These are phyloP conservation scores for Aphanomyces euteiches DNA, from an alignment of 352 stramenopile genomes.

Conservation along the genomic window DNA sequence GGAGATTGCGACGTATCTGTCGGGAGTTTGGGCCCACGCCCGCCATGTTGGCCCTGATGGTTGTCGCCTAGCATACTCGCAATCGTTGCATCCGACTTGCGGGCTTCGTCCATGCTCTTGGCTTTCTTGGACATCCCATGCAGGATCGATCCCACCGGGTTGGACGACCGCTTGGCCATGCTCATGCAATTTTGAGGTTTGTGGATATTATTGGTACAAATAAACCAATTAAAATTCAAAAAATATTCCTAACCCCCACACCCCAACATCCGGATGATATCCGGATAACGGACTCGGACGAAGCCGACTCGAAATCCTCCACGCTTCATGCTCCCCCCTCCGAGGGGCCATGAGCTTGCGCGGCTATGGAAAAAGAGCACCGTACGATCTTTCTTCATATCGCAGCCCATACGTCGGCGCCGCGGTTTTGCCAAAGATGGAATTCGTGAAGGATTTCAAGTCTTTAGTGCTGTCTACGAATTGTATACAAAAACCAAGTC, in stretches of 20 bases:
- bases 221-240: too few species aligned
- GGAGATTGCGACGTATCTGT: slow-evolving; percentile 50
- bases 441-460: too few species aligned
- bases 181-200: slow-evolving; percentile 5
- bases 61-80: slow-evolving; percentile 11
- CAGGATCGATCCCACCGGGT: slow-evolving; percentile 3
- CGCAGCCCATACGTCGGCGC: too few species aligned
- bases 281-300: too few species aligned
- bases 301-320: too few species aligned
- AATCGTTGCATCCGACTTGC: slow-evolving; percentile 19
- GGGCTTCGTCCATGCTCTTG: slow-evolving; percentile 23
- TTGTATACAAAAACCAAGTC: slow-evolving; percentile 5
- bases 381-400: too few species aligned
- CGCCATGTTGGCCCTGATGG: neutral
- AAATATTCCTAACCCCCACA: too few species aligned
- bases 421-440: too few species aligned
- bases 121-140: slow-evolving; percentile 17
- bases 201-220: neutral
- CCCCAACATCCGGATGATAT: too few species aligned
- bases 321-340: too few species aligned
- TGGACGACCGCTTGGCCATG: slow-evolving; percentile 5
- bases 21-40: slow-evolving; percentile 22
- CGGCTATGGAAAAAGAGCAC: too few species aligned
- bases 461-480: neutral
- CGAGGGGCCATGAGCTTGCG: too few species aligned